Evolutionary conservation across 2,329 filamentous ascomycete species (phyloP).

Genomic region (Pleomassaria siparia): DNA sequence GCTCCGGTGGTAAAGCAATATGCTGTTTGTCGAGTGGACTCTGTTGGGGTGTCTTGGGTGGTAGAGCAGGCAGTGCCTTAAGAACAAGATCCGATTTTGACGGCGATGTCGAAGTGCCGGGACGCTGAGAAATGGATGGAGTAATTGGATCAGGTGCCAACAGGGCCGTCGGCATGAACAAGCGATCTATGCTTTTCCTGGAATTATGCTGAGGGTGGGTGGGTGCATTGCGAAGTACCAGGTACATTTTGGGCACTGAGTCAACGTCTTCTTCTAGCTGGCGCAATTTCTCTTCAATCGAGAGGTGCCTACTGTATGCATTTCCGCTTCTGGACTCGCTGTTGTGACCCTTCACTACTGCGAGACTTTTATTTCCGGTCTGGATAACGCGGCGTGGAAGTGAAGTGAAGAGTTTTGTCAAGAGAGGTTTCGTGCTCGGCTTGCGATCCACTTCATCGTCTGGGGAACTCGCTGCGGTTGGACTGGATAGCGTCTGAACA

Average conservation of each 20-base stretch:
- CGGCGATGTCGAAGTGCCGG: neutral
- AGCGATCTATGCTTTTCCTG: neutral
- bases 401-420: neutral
- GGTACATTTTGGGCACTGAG: constrained; percentile 11
- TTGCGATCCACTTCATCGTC: neutral
- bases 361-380: neutral
- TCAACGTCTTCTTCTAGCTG: constrained; percentile 16
- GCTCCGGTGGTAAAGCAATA: constrained; percentile 9
- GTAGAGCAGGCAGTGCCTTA: neutral
- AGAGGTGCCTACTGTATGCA: neutral
- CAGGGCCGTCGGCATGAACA: neutral
- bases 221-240: constrained; percentile 4
- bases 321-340: neutral
- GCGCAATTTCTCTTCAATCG: constrained; percentile 17
- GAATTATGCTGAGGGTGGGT: neutral
- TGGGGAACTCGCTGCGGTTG: neutral
- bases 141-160: neutral
- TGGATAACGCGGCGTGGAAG: neutral
- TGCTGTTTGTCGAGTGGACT: constrained; percentile 5
- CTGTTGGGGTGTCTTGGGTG: constrained; percentile 1
- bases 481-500: neutral
- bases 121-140: neutral
- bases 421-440: neutral
- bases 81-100: neutral
- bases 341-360: neutral